Evolutionary conservation across 2,329 filamentous ascomycete species (phyloP), one percentile per base, ranked within the genome.

Genomic region (Ascochyta fabae): DNA sequence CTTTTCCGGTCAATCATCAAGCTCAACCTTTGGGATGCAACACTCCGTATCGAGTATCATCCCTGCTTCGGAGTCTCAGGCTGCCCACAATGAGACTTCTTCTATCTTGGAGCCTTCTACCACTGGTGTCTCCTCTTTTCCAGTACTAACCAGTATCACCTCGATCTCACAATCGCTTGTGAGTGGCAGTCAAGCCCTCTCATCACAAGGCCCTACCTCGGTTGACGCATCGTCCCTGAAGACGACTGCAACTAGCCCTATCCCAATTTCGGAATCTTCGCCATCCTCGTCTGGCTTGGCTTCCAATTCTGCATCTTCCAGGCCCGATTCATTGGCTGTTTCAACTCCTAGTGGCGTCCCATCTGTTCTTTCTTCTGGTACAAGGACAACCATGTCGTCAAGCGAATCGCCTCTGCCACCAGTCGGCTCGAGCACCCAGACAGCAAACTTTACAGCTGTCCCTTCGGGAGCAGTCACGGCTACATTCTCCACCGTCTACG

Each of bases 401-500:
- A 42, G 1, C 9, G 24, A 6, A 15, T 22, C 31, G 29, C 22
- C 47, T 23, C 12, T 50, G n/a, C 26, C 47, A 13, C 39, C 48
- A 10, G 10, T 29, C 29, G 22, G 12, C 10, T 33, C 19, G 22
- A 56, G 34, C 24, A 42, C 47, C 3, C 53, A 50, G 26, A 23
- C 19, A 2, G 31, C 1, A 12, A 4, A 13, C 7, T 23, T 23
- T 8, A 4, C 31, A 19, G 7, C 42, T 15, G 27, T 36, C 5
- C 23, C 29, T 10, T 27, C 53, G 34, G 33, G 19, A 2, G 31
- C 16, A 5, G 12, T 52, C 13, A 57, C 48, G 7, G 54, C 54
- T 16, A 57, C 54, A 6, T 53, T 57, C 10, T 53, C 54, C 8
- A 57, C 48, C 4, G 34, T 57, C 1, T 57, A 52, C 13, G 12